These are phyloP conservation scores for Ogataea pilisensis DNA, from an alignment of 805 yeast species.

Conservation along the genomic window DNA sequence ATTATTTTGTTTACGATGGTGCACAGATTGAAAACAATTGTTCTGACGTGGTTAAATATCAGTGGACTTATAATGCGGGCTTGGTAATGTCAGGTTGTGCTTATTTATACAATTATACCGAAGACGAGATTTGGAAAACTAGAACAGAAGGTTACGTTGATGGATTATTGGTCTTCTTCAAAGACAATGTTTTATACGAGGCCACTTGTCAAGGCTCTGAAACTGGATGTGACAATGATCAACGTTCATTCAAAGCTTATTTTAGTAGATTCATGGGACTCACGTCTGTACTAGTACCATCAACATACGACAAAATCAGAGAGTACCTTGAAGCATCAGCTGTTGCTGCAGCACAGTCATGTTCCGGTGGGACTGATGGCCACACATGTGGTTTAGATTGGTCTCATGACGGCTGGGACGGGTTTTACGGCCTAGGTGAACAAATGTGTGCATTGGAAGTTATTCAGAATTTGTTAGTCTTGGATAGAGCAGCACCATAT, in stretches of 20 bases:
- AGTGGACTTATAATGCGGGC: slow-evolving; percentile 90
- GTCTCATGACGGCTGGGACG: slow-evolving; percentile 59
- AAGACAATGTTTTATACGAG: slow-evolving; percentile 61
- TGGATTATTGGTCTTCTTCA: slow-evolving; percentile 57
- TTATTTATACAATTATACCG: slow-evolving; percentile 69
- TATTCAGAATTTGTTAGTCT: slow-evolving; percentile 47
- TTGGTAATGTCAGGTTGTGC: slow-evolving; percentile 77
- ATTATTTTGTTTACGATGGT: slow-evolving; percentile 64
- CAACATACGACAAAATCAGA: slow-evolving; percentile 36
- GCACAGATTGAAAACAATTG: slow-evolving; percentile 60
- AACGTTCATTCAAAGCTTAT: slow-evolving; percentile 88
- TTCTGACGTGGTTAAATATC: slow-evolving; percentile 48
- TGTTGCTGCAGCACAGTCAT: slow-evolving; percentile 62
- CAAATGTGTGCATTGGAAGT: slow-evolving; percentile 72
- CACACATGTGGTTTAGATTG: slow-evolving; percentile 75
- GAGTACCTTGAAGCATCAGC: slow-evolving; percentile 49
- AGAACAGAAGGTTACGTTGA: slow-evolving; percentile 53
- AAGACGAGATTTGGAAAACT: slow-evolving; percentile 58
- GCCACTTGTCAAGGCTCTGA: slow-evolving; percentile 72
- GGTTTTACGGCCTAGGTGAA: slow-evolving; percentile 69
- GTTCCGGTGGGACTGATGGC: slow-evolving; percentile 71
- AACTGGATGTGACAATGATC: slow-evolving; percentile 72
- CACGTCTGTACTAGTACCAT: slow-evolving; percentile 70
- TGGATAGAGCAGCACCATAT: slow-evolving; percentile 47
- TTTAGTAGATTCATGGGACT: slow-evolving; percentile 69